A percentile compares a stretch with the other conserved stretches of the same genome.
phyloP scores from a whole-genome alignment of 306 rosid species.

The Astragalus membranaceus region DNA sequence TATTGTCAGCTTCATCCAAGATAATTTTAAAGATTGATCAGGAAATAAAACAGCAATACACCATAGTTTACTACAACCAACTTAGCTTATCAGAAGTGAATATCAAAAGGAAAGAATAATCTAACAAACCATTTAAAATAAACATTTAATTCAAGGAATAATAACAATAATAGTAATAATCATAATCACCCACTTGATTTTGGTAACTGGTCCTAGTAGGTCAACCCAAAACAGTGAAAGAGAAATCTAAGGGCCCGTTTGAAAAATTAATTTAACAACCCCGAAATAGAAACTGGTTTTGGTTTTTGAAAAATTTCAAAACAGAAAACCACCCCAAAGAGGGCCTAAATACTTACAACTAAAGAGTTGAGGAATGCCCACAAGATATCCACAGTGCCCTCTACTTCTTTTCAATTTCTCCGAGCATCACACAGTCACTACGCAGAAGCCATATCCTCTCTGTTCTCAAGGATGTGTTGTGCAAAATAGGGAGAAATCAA shows the following conservation, averaged over 20 bases:
- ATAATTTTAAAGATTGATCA: neutral
- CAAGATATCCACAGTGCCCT: too few species aligned
- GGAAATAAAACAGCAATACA: neutral
- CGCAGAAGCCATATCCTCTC: too few species aligned
- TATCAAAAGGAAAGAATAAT: neutral
- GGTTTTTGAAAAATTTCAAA: too few species aligned
- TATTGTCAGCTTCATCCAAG: neutral
- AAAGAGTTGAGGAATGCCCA: conserved; percentile 84
- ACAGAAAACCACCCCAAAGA: too few species aligned
- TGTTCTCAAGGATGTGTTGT: too few species aligned
- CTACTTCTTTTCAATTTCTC: too few species aligned
- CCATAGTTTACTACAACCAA: neutral
- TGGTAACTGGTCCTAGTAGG: neutral
- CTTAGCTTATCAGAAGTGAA: neutral
- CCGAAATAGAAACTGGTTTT: too few species aligned
- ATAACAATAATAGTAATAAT: too few species aligned
- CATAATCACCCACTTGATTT: neutral
- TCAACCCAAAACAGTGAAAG: neutral
- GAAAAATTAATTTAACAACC: too few species aligned
- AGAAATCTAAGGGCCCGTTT: neutral
- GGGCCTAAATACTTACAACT: conserved; percentile 77
- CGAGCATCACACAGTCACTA: too few species aligned
- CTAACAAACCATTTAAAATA: neutral
- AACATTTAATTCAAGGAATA: neutral
- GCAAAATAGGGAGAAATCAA: too few species aligned